Evolutionary conservation across 495 filamentous ascomycete species (phyloP), one percentile per base, ranked within the genome.

Genomic region (Pyrenopolyporus hunteri): DNA sequence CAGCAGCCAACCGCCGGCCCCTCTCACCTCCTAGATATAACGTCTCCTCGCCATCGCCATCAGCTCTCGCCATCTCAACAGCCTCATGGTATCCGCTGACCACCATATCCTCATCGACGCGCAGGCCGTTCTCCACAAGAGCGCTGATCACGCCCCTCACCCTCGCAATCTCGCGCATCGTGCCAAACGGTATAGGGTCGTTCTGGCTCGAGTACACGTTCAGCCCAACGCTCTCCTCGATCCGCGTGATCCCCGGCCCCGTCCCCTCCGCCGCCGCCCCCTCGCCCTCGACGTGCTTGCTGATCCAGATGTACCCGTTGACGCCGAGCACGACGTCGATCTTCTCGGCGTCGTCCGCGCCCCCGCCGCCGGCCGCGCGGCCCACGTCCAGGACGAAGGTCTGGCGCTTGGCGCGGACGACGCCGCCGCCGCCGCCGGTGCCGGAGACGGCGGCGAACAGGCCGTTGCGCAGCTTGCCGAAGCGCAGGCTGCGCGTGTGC

Each of bases 251-350:
- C 9, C 68, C 85, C 57, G 74, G 65, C 0, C 46, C 48, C 23
- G 70, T 63, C 11, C 65, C 63, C 58, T 79, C 80, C 1, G 72
- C 66, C 28, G 71, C 78, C 4, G 64, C 69, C 0, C 67, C 70
- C 9, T 78, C 80, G 4, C 77, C 77, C 35, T 86, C 80, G 1
- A 85, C 75, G 64, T 92, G 89, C 77, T 90, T 92, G 64, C 87
- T 85, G 62, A 98, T 92, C 88, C 90, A 97, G 49, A 98, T 90
- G 67, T 91, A 97, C 4, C 94, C 94, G 69, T 98, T 98, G 9
- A 98, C 93, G 0, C 94, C 94, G 4, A 98, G 77, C 25, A 96
- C 81, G 8, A 98, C 85, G 70, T 97, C 91, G 14, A 98, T 82
- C 31, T 89, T 89, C 1, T 89, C 93, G 6, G 74, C 77, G 3